Conservation (phyloP, 306 rosid genomes). For the Rosa lucieae region DNA sequence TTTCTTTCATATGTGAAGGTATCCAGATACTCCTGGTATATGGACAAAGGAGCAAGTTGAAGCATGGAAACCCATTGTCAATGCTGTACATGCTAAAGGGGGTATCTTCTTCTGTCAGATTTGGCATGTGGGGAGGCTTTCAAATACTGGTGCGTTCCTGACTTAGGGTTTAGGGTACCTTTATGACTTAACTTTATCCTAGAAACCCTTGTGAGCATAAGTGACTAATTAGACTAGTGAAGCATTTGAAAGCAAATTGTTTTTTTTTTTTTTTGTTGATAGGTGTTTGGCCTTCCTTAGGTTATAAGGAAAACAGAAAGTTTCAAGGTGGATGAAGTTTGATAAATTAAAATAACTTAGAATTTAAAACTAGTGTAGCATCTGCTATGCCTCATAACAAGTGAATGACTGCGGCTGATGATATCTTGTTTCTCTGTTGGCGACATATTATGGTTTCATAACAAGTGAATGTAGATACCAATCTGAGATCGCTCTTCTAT, state of each 20-base stretch:
- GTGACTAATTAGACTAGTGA: neutral
- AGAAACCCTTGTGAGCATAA: neutral
- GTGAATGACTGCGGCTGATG: too few relatives aligned
- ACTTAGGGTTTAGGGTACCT: neutral
- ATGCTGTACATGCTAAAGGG: constrained; percentile 53
- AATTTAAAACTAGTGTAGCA: too few relatives aligned
- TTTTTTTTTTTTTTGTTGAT: too few relatives aligned
- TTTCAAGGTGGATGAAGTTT: neutral
- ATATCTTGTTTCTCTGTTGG: too few relatives aligned
- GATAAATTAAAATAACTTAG: neutral
- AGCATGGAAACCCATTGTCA: constrained; percentile 53
- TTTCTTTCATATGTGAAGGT: constrained; percentile 11
- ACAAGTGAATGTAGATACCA: too few relatives aligned
- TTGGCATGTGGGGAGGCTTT: constrained; percentile 49
- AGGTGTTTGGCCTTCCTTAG: neutral
- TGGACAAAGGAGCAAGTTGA: constrained; percentile 54
- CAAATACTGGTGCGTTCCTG: constrained; percentile 25
- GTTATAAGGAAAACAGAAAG: neutral
- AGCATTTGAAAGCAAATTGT: neutral
- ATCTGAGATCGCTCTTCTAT: too few relatives aligned
- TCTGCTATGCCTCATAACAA: too few relatives aligned
- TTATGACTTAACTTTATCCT: neutral
- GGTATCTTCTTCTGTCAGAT: constrained; percentile 50
- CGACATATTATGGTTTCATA: too few relatives aligned
- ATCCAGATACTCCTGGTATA: constrained; percentile 39